phyloP scores from a whole-genome alignment of 441 rosid genomes.

The Gossypium laxum region DNA sequence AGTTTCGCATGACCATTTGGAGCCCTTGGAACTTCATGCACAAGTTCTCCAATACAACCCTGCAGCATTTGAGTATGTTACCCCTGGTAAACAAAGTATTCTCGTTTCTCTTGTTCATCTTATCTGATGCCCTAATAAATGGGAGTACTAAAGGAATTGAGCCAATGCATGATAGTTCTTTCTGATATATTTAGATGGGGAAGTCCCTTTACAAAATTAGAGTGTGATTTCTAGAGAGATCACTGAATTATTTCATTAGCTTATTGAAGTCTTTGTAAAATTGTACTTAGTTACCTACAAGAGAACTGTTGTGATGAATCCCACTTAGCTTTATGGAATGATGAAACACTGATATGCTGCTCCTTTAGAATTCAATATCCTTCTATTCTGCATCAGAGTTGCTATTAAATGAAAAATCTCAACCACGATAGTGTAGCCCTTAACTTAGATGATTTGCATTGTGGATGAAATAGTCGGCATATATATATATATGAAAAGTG shows the following conservation, averaged over 20 bases:
- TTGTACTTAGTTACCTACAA: background rate
- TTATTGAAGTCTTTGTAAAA: background rate
- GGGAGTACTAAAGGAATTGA: background rate
- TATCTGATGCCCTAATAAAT: background rate
- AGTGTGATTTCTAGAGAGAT: background rate
- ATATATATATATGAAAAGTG: background rate
- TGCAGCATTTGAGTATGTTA: conserved; percentile 75
- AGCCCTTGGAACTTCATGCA: conserved; percentile 49
- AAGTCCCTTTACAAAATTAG: background rate
- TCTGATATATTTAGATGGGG: background rate
- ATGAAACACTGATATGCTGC: background rate
- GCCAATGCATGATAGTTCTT: background rate
- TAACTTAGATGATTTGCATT: background rate
- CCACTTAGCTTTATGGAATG: background rate
- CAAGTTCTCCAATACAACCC: conserved; percentile 61
- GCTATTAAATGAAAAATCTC: background rate
- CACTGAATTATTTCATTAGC: background rate
- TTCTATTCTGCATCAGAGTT: background rate
- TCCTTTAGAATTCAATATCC: background rate
- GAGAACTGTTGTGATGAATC: background rate
- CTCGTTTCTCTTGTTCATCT: conserved; percentile 20
- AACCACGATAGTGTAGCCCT: background rate
- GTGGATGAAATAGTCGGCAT: conserved; percentile 1
- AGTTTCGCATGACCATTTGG: conserved; percentile 26
- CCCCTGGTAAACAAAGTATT: conserved; percentile 60